Evolutionary conservation across 139 green algal genomes (phyloP), one percentile per base, ranked within the genome.

Genomic region (Coelastrella sp.): DNA sequence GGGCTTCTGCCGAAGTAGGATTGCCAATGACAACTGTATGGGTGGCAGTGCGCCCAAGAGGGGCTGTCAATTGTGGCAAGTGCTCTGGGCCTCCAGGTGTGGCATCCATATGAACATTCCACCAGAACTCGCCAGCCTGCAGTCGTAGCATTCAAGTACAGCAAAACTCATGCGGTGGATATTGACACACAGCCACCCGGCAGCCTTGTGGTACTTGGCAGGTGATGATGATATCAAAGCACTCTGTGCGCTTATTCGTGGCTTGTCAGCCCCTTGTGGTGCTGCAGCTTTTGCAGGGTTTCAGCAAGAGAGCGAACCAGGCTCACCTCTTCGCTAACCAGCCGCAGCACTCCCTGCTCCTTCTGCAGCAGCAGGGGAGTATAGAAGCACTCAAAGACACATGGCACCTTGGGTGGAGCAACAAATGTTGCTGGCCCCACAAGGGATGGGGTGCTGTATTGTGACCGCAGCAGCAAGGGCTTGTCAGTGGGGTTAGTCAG

Each of bases 111-210:
- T 91, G 72, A 12, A 97, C 20, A 22, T 87, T 58, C 93, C 96
- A 97, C 75, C 89, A 93, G 86, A 96, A 97, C 81, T 97, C 95
- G 7, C 95, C 94, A 74, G 24, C 60, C 88, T 79, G 60, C 19
- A 56, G 58, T 59, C 74, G 78, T 6, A 56, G 9, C 56, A 84
- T 8, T 24, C 14, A 82, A 19, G 73, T 5, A 49, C 22, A 80
- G 8, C 73, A 80, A 14, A 15, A 56, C 3, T 72, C 63, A 72
- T 72, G 63, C 63, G 15, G 12, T 22, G 63, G 63, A 17, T 72
- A 22, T 72, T 14, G 63, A 4, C n/a, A n/a, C n/a, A n/a, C n/a
- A n/a, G n/a, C n/a, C n/a, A n/a, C 63, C 12, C 63, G 63, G 12
- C 63, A 22, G 12, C 12, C 63, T 72, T 72, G 63, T 72, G 15